phyloP scores from a whole-genome alignment of 2,329 filamentous ascomycete species.

The Fusarium devonianum region DNA sequence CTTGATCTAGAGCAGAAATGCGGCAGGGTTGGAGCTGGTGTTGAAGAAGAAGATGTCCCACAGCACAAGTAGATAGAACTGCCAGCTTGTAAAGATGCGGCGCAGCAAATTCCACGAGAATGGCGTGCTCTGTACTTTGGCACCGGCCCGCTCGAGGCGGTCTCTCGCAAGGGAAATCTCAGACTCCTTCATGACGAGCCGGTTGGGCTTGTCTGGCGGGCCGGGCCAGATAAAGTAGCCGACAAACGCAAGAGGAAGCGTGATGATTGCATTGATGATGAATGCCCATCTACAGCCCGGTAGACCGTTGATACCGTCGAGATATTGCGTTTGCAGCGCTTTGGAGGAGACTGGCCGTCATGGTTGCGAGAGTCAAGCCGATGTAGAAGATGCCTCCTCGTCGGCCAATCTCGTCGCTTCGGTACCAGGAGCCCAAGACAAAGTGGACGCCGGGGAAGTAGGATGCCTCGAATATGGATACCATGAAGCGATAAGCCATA shows the following conservation, averaged over 20 bases:
- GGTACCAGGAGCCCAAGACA: slow-evolving; percentile 29
- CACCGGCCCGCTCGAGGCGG: slow-evolving; percentile 8
- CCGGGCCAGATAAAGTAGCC: slow-evolving; percentile 31
- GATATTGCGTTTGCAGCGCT: slow-evolving; percentile 24
- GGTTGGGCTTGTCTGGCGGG: slow-evolving; percentile 23
- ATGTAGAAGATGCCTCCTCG: slow-evolving; percentile 27
- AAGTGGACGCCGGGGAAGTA: slow-evolving; percentile 31
- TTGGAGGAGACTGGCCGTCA: slow-evolving; percentile 25
- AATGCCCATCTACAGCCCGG: slow-evolving; percentile 29
- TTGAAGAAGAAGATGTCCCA: slow-evolving; percentile 33
- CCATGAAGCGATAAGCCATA: slow-evolving; percentile 27
- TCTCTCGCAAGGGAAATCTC: slow-evolving; percentile 16
- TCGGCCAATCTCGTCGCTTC: slow-evolving; percentile 28
- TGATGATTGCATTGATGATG: slow-evolving; percentile 32
- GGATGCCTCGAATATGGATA: slow-evolving; percentile 27
- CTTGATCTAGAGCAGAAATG: slow-evolving; percentile 32
- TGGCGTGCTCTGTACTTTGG: slow-evolving; percentile 17
- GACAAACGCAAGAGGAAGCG: slow-evolving; percentile 24
- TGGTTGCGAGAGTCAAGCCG: slow-evolving; percentile 25
- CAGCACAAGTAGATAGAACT: slow-evolving; percentile 23
- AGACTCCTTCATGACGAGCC: slow-evolving; percentile 9
- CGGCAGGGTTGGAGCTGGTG: slow-evolving; percentile 21
- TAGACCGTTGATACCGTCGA: slow-evolving; percentile 18
- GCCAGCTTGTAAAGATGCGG: slow-evolving; percentile 22
- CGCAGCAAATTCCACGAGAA: slow-evolving; percentile 14